Base-by-base conservation (phyloP, 2,329 filamentous ascomycete species). In the Penicillium fuscoglaucum region DNA sequence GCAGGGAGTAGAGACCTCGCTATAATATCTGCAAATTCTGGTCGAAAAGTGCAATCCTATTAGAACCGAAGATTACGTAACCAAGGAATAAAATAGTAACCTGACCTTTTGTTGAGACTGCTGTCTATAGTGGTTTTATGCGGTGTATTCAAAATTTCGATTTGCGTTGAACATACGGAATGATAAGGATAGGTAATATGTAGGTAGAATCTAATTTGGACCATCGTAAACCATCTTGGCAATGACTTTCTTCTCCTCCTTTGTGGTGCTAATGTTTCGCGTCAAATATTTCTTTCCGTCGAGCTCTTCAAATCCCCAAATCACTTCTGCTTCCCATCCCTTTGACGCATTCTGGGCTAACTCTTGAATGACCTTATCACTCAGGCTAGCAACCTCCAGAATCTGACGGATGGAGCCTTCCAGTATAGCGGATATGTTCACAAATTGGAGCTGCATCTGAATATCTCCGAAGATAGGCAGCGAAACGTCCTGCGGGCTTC, bases 241-340 rank as follows among this genome's bases (percentile, higher is more conserved):
- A 37, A 49, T 47, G 8, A 58, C 50, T 1, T 49, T 54, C 17
- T 50, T 41, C 4, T 48, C 28, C 4, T 26, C 50, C n/a, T 52
- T 52, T 2, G 40, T 54, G 12, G 57, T 61, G 31, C 26, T 47
- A 7, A 55, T 50, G 29, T 65, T 62, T 10, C 64, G 52, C 3
- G 64, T 66, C 1, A 66, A 37, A 37, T 59, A 53, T 46, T 40
- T 53, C 29, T 59, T 57, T 12, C 57, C 59, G 2, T 61, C 40
- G 3, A 66, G 55, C 10, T 49, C 33, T 35, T 66, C 64, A 54
- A 66, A 66, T 6, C 55, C 62, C 64, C 64, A 66, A 21, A 63
- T 31, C 3, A 65, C 64, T 35, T 41, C 55, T 7, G 62, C 61
- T 3, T 63, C 40, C 64, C 64, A 66, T 12, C 54, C 61, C 44